Conservation (phyloP, 495 filamentous ascomycete species). For the Penicillium crystallinum region DNA sequence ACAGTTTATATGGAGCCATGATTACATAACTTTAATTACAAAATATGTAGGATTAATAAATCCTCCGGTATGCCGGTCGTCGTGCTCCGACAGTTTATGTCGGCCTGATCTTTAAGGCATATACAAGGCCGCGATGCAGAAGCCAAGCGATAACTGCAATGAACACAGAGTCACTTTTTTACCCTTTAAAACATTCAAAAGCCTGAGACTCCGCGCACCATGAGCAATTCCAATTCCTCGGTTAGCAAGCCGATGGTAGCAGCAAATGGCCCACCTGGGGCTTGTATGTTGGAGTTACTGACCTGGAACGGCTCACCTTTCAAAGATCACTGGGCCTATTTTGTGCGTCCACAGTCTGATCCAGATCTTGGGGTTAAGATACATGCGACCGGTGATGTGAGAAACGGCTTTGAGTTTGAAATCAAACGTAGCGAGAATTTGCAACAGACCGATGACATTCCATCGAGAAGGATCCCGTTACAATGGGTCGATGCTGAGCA, state of each 20-base stretch:
- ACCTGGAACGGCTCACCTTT: slow-evolving; percentile 28
- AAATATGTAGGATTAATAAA: too few species aligned
- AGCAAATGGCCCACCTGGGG: neutral
- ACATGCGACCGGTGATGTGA: slow-evolving; percentile 23
- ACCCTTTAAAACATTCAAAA: neutral
- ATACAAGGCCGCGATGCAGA: neutral
- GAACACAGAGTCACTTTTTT: neutral
- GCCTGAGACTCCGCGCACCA: neutral
- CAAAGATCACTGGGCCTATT: slow-evolving; percentile 33
- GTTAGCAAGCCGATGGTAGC: neutral
- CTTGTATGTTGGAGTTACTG: slow-evolving; percentile 20
- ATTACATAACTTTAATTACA: too few species aligned
- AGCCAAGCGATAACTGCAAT: neutral
- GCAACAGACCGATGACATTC: neutral
- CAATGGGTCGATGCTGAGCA: slow-evolving; percentile 21
- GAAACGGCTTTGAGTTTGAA: slow-evolving; percentile 21
- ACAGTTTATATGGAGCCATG: too few species aligned
- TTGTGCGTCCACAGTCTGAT: slow-evolving; percentile 9
- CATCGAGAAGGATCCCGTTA: slow-evolving; percentile 18
- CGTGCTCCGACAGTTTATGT: neutral
- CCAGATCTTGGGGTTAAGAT: slow-evolving; percentile 17
- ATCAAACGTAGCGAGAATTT: slow-evolving; percentile 21
- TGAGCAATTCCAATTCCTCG: neutral
- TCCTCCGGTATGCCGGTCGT: too few species aligned
- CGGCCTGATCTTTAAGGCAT: neutral